phyloP scores from a whole-genome alignment of 2,329 filamentous ascomycete species.

The Lasiodiplodia sp. region DNA sequence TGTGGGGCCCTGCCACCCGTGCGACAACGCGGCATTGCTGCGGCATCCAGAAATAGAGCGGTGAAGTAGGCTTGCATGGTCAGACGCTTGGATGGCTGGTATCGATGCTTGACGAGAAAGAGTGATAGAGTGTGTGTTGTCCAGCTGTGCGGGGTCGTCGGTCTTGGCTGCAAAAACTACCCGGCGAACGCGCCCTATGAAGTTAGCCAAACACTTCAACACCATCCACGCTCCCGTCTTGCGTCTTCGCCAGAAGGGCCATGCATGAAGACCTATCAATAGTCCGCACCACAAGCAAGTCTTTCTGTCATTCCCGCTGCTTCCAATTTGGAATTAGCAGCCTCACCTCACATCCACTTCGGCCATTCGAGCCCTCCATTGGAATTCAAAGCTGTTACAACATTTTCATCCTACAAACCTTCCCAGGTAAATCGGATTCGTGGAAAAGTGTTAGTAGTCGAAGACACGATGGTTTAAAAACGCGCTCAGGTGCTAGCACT shows the following conservation, averaged over 20 bases:
- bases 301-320: no score
- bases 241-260: neutral
- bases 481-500: no score
- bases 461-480: no score
- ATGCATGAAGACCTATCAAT: neutral
- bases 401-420: no score
- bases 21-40: neutral
- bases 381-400: no score
- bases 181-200: neutral
- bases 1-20: neutral
- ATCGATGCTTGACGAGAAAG: neutral
- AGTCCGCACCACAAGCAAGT: neutral
- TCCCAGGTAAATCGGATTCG: no score
- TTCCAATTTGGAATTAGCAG: no score
- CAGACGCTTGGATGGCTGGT: neutral
- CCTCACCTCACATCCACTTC: no score
- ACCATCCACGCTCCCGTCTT: neutral
- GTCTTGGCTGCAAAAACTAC: neutral
- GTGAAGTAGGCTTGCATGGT: neutral
- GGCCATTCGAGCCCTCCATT: no score
- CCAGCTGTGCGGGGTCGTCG: slow-evolving; percentile 4
- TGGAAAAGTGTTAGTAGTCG: no score
- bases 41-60: slow-evolving; percentile 1
- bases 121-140: neutral
- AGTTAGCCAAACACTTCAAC: neutral